A percentile compares a stretch with the other conserved stretches of the same genome.
Evolutionary conservation across 2,329 filamentous ascomycete species (phyloP).

Genomic region (Calonectria pteridis): DNA sequence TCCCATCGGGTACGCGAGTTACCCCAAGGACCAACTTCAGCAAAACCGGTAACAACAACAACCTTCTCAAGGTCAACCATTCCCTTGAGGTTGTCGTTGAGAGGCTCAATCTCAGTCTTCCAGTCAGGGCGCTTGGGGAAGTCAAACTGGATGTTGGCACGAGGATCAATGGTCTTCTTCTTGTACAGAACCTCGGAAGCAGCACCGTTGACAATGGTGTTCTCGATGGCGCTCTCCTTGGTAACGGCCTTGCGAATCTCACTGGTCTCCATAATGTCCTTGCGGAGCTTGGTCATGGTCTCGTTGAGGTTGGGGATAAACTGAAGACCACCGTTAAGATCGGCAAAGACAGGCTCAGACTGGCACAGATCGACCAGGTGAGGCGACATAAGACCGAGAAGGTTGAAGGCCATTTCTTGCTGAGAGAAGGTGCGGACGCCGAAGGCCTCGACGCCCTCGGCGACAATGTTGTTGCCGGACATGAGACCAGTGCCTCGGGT

Average conservation of each 20-base stretch:
- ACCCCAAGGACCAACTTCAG: slow-evolving; percentile 97
- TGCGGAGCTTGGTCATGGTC: slow-evolving; percentile 91
- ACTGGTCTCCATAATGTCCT: slow-evolving; percentile 94
- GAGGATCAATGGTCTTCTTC: slow-evolving; percentile 91
- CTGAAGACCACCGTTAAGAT: slow-evolving; percentile 96
- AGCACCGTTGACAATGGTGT: slow-evolving; percentile 96
- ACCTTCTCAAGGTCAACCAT: slow-evolving; percentile 99
- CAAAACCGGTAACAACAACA: slow-evolving; percentile 96
- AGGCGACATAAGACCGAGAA: slow-evolving; percentile 95
- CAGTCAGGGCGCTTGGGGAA: slow-evolving; percentile 93
- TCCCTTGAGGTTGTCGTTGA: slow-evolving; percentile 89
- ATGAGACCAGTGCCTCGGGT: slow-evolving; percentile 98
- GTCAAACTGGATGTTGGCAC: slow-evolving; percentile 97
- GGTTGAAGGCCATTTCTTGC: slow-evolving; percentile 99
- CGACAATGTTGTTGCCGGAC: slow-evolving; percentile 97
- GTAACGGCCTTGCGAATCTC: slow-evolving; percentile 93
- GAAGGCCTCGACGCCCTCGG: slow-evolving; percentile 95
- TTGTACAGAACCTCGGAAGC: slow-evolving; percentile 93
- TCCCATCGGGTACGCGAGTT: slow-evolving; percentile 99
- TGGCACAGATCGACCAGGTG: slow-evolving; percentile 96
- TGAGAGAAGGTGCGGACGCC: slow-evolving; percentile 99
- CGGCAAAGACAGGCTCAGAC: slow-evolving; percentile 93
- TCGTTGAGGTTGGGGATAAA: slow-evolving; percentile 97
- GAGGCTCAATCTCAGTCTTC: slow-evolving; percentile 89
- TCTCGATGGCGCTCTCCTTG: slow-evolving; percentile 95